phyloP scores from a whole-genome alignment of 2,329 filamentous ascomycete genomes.

The Juglanconis sp. region DNA sequence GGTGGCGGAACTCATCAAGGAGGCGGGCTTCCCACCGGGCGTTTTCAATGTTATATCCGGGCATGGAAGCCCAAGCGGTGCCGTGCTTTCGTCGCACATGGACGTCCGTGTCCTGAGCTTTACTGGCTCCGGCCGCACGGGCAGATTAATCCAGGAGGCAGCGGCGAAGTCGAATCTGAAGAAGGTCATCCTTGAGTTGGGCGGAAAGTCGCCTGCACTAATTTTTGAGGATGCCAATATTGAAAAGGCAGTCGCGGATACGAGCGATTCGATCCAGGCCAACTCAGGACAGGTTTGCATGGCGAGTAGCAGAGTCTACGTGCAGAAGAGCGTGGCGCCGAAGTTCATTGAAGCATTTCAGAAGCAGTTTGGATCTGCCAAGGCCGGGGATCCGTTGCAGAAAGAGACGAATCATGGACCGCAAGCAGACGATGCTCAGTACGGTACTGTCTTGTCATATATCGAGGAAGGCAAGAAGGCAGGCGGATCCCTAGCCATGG shows the following conservation, averaged over 20 bases:
- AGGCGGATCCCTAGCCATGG: slow-evolving; percentile 30
- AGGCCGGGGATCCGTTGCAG: slow-evolving; percentile 34
- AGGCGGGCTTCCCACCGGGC: slow-evolving; percentile 72
- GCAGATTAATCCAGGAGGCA: slow-evolving; percentile 69
- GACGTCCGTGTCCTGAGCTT: slow-evolving; percentile 73
- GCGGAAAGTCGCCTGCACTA: slow-evolving; percentile 64
- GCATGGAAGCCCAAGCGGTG: slow-evolving; percentile 63
- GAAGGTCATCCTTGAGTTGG: slow-evolving; percentile 64
- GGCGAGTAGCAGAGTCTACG: slow-evolving; percentile 56
- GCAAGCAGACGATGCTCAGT: slow-evolving; percentile 48
- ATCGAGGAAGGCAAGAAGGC: slow-evolving; percentile 41
- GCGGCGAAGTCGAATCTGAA: slow-evolving; percentile 63
- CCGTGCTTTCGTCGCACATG: slow-evolving; percentile 63
- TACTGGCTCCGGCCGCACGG: slow-evolving; percentile 70
- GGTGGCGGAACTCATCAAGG: slow-evolving; percentile 54
- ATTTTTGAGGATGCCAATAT: slow-evolving; percentile 65
- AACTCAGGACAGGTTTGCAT: slow-evolving; percentile 60
- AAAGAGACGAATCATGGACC: slow-evolving; percentile 39
- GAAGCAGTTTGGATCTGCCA: slow-evolving; percentile 38
- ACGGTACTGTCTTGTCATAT: slow-evolving; percentile 42
- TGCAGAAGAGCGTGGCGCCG: slow-evolving; percentile 47
- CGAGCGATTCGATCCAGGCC: slow-evolving; percentile 42
- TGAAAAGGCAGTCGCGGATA: slow-evolving; percentile 57
- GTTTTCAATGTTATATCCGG: slow-evolving; percentile 74
- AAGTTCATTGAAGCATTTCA: slow-evolving; percentile 60